Base-by-base conservation (phyloP, 148 eudicot genomes). In the Diospyros kaki region DNA sequence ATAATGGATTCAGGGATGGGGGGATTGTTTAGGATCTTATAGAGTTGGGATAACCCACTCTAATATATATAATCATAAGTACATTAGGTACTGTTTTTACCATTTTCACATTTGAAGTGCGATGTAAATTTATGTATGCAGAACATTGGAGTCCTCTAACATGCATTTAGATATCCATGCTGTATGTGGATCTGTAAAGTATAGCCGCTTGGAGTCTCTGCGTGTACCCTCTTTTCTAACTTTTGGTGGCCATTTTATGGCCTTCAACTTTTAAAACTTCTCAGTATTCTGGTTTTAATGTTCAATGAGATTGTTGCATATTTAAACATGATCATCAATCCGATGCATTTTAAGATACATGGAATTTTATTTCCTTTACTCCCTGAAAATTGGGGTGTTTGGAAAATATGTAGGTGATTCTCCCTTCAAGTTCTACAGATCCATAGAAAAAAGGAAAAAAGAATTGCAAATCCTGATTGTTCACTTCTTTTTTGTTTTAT, bases 51-150 rank as follows among this genome's bases (percentile, higher is more conserved):
- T 68, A 71, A 75, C 75, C 81, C 86, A 78, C 82, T 81, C 78
- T 73, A 75, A 74, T 79, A 66, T 78, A 75, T 28, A 84, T 76
- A 82, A 85, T 83, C 80, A 53, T 67, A 53, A 68, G 72, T 64
- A 65, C 75, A 51, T 62, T 77, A 70, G 76, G 81, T 71, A 65
- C 73, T 67, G 66, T 77, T 81, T 58, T 43, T 80, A 68, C 73
- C 54, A 46, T 64, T 77, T 72, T 79, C 74, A 68, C 72, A 76
- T 74, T 73, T 82, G 73, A 78, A 80, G 83, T 82, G 86, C 84
- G 87, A 76, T 91, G 94, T 94, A 90, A 79, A 83, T 80, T 80
- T 79, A 76, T 81, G 88, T 84, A 86, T 66, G 86, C 91, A 84
- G 79, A 75, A 87, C 84, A 80, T 77, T 84, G 86, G 82, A 81